Percentiles rank a stretch among this genome's conserved stretches.
Evolutionary conservation across 306 rosid species (phyloP).

Genomic region (Pterocarpus macrocarpus): DNA sequence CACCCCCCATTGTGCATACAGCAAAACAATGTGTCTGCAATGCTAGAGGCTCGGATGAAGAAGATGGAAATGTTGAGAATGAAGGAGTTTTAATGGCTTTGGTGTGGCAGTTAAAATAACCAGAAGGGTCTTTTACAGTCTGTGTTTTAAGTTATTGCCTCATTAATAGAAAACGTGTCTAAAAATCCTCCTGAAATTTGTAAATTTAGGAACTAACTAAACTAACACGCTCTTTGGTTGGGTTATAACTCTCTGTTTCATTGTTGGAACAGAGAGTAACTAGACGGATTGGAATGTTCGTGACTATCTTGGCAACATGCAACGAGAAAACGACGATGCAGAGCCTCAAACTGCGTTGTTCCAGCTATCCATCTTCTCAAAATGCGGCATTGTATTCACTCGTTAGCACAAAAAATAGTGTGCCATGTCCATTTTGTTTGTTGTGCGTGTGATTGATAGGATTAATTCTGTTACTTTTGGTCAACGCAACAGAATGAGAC

Average conservation of each 20-base stretch:
- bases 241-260: not conserved
- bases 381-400: not conserved
- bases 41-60: not conserved
- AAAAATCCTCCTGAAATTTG: too few relatives aligned
- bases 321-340: not conserved
- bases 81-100: not conserved
- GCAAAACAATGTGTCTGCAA: conserved; percentile 1
- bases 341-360: conserved; percentile 34
- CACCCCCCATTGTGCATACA: conserved; percentile 67
- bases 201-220: not conserved
- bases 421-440: not conserved
- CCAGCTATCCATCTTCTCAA: conserved; percentile 26
- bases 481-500: not conserved
- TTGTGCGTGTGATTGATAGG: not conserved
- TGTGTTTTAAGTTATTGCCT: conserved; percentile 35
- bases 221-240: not conserved
- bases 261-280: conserved; percentile 32
- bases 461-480: conserved; percentile 3
- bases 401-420: conserved; percentile 16
- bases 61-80: not conserved
- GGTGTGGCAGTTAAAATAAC: conserved; percentile 36
- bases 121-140: conserved; percentile 18
- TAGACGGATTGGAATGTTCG: conserved; percentile 22
- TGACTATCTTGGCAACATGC: not conserved
- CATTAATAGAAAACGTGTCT: conserved; percentile 44